Base-by-base conservation (phyloP, 441 rosid species). In the Dalechampia spathulata region DNA sequence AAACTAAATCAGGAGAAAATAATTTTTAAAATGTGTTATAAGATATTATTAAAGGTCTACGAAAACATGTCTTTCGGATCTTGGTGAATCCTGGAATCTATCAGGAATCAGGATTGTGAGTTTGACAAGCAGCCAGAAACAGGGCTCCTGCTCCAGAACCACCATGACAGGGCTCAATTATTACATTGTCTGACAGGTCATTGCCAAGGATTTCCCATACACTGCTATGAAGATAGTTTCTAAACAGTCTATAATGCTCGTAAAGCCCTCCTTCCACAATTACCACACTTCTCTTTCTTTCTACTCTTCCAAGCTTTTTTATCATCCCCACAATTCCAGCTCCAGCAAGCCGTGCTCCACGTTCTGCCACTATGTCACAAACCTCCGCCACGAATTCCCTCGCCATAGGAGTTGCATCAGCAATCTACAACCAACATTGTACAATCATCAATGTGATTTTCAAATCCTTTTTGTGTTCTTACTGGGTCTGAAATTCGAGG, bases 181-280 rank as follows among this genome's bases (percentile, higher is more conserved):
- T 50, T 8, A 83, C 65, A 37, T 83, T 83, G 30, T 79, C 80
- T 12, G 81, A 78, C 22, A 69, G 65, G 20, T 83, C 83, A 26
- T 75, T 72, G 43, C 86, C 94, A 0, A 86, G 82, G 83, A 83
- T 77, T 61, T 83, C 87, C 87, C 87, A 79, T 10, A 81, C 67
- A 52, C 78, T 65, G 44, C 86, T 74, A 25, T 83, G 75, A 48
- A 86, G 76, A 45, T 81, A 75, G 48, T 83, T 83, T 68, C 87
- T 71, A 57, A 75, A 81, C 39, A 83, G 48, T 32, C 83, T 56
- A 38, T 86, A 79, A n/a, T 78, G 83, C 50, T 81, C 80, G 39
- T 81, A 83, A 45, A 86, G 75, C 22, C 77, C 90, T 42, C 90
- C 86, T 76, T 79, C 86, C 52, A 83, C 74, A 17, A 45, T 73